These are phyloP conservation scores for Vitis labrusca DNA, from an alignment of 164 flowering plant species.

Conservation along the genomic window DNA sequence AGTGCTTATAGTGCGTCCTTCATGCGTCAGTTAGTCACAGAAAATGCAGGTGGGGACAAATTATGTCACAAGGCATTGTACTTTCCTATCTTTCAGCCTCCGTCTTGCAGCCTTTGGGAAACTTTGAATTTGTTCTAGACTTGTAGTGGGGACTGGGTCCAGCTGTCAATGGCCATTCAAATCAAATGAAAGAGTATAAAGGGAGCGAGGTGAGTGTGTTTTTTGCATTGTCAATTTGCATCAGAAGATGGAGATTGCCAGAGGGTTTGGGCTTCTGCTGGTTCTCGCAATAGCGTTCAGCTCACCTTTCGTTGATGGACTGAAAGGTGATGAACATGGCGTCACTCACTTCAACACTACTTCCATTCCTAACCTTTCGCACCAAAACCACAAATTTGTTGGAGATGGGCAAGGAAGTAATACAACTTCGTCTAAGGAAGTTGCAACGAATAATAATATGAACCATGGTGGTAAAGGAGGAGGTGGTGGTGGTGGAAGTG, in stretches of 20 bases:
- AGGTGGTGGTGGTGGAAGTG: slow-evolving; percentile 4
- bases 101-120: slow-evolving; percentile 12
- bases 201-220: background rate
- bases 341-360: background rate
- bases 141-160: slow-evolving; percentile 9
- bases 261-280: slow-evolving; percentile 11
- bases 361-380: background rate
- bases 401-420: background rate
- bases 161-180: slow-evolving; percentile 1
- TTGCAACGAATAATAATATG: background rate
- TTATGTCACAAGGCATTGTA: slow-evolving; percentile 14
- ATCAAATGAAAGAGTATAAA: background rate
- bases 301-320: slow-evolving; percentile 13
- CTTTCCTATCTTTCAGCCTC: background rate
- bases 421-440: slow-evolving; percentile 2
- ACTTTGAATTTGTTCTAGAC: background rate
- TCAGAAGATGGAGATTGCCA: slow-evolving; percentile 3
- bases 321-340: background rate
- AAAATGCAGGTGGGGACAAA: slow-evolving; percentile 26
- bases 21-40: background rate
- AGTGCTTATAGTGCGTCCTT: background rate
- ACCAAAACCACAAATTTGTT: background rate
- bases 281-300: slow-evolving; percentile 11
- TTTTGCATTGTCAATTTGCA: background rate
- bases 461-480: slow-evolving; percentile 7